These are phyloP conservation scores for Suillus discolor DNA, from an alignment of 768 basidiomycete genomes.

Conservation along the genomic window DNA sequence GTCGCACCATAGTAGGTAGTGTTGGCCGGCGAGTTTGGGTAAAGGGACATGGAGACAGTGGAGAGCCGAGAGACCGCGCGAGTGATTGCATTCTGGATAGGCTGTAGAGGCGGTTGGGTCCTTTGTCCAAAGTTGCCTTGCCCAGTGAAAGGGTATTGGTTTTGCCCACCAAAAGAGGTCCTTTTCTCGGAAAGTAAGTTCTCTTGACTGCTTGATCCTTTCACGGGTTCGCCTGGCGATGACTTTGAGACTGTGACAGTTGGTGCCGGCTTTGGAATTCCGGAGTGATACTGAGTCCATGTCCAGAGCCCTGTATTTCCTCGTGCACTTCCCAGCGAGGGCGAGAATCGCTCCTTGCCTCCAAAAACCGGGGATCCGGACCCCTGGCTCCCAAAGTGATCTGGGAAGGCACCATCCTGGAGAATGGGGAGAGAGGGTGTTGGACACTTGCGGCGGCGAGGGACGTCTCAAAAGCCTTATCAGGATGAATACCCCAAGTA, in stretches of 20 bases:
- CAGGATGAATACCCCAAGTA: slow-evolving; percentile 51
- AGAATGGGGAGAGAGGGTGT: slow-evolving; percentile 78
- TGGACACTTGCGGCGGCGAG: slow-evolving; percentile 52
- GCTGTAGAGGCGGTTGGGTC: slow-evolving; percentile 38
- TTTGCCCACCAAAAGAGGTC: slow-evolving; percentile 18
- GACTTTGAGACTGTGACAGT: slow-evolving; percentile 26
- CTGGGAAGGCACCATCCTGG: slow-evolving; percentile 54
- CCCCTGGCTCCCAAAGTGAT: slow-evolving; percentile 40
- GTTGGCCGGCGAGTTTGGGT: slow-evolving; percentile 45
- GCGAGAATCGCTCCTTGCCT: slow-evolving; percentile 65
- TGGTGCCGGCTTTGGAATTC: slow-evolving; percentile 31
- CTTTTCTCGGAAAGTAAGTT: slow-evolving; percentile 10
- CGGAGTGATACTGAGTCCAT: slow-evolving; percentile 58
- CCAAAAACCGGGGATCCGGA: slow-evolving; percentile 78
- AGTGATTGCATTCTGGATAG: slow-evolving; percentile 42
- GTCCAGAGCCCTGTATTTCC: slow-evolving; percentile 51
- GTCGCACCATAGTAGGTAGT: slow-evolving; percentile 24
- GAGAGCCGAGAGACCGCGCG: slow-evolving; percentile 44
- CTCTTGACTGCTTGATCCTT: slow-evolving; percentile 9
- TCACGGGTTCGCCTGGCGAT: slow-evolving; percentile 18
- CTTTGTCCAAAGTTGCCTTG: slow-evolving; percentile 23
- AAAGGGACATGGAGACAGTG: slow-evolving; percentile 47
- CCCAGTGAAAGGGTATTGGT: slow-evolving; percentile 30
- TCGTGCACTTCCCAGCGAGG: slow-evolving; percentile 33
- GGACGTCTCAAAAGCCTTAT: slow-evolving; percentile 53